Evolutionary conservation across 306 rosid genomes (phyloP), one percentile per base, ranked within the genome.

Genomic region (Pterocarpus macrocarpus): DNA sequence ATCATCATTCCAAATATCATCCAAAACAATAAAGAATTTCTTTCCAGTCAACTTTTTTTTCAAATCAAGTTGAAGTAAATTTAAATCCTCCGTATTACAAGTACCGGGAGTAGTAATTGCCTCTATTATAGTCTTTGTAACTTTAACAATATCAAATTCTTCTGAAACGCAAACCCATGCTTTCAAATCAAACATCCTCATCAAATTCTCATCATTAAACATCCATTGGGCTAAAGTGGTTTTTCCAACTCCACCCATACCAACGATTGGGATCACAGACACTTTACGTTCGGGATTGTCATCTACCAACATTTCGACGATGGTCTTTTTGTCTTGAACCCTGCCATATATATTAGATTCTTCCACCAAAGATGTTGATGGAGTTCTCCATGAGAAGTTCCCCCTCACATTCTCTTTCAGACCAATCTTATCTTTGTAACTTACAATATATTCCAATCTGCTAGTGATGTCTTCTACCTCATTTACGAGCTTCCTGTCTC

Each of bases 1-100:
- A 13, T 50, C 41, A 0, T n/a, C 81, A 4, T 5, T 28, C 87
- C 87, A 83, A 8, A 86, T n/a, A 14, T 82, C 85, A 2, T 86
- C 89, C 0, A 82, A 14, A 16, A 82, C 56, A 22, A 22, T 22
- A 22, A 22, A 22, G 28, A 22, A 22, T 22, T 22, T 22, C 28
- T 22, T 22, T 22, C 80, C 68, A 0, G 6, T 0, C 1, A 86
- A 8, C 9, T 4, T 53, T 30, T 74, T 13, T n/a, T 32, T 45
- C 57, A 80, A 52, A 50, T 72, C 73, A 14, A 15, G 66, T 1
- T 39, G 67, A 63, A 80, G 58, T 2, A n/a, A 10, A 71, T 52
- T 52, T 0, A 80, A n/a, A 50, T 71, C 73, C 5, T 17, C 35
- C 13, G 1, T 0, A 12, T 52, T 12, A 52, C 52, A 50, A 17